Evolutionary conservation across 148 eudicot genomes (phyloP).

Genomic region (Chenopodium album): DNA sequence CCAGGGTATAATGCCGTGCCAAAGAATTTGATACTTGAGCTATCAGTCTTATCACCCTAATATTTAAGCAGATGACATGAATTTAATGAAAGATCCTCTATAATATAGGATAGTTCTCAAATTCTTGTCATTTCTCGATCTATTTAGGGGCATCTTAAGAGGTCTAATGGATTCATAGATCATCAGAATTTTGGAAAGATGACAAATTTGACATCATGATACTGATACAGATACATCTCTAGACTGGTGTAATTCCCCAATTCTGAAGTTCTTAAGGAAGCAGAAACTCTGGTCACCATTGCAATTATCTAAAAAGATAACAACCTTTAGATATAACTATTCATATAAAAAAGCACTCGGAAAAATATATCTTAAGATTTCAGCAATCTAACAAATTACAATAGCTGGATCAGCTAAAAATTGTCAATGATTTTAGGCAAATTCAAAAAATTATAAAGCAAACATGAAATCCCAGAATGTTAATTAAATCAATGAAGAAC

Average conservation of each 20-base stretch:
- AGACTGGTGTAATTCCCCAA: background rate
- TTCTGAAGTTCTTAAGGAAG: background rate
- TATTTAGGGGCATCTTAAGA: too few species aligned
- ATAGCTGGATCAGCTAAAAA: background rate
- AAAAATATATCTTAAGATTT: too few species aligned
- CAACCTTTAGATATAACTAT: background rate
- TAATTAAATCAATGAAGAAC: too few species aligned
- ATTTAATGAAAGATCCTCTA: too few species aligned
- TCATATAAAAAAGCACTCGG: background rate
- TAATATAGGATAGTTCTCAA: too few species aligned
- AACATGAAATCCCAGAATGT: background rate
- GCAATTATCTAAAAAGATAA: background rate
- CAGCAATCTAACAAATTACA: background rate
- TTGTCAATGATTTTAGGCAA: background rate
- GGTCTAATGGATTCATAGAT: too few species aligned
- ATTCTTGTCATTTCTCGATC: too few species aligned
- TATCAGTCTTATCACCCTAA: too few species aligned
- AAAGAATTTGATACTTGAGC: too few species aligned
- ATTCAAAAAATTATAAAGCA: background rate
- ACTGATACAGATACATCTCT: background rate
- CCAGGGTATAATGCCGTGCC: too few species aligned
- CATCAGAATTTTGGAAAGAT: too few species aligned
- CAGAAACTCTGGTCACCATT: background rate
- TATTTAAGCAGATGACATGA: too few species aligned
- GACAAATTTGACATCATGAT: background rate